Percentiles rank a stretch among this genome's conserved stretches.
These are phyloP conservation scores for Phytophthora pinifolia DNA, from an alignment of 352 stramenopile genomes.

Conservation along the genomic window DNA sequence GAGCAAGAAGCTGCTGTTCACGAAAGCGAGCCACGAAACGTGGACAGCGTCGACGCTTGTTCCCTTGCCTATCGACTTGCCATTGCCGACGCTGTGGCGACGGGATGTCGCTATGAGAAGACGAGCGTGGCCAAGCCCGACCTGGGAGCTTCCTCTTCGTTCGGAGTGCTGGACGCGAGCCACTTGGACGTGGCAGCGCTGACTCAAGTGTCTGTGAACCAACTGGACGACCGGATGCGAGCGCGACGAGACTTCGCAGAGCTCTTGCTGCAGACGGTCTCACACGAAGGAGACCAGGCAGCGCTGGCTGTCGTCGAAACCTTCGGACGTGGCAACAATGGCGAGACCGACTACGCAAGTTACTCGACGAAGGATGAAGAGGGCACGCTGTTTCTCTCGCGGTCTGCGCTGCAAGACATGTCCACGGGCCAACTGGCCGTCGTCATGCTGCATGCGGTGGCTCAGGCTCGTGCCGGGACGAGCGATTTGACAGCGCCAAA, in stretches of 20 bases:
- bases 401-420: slow-evolving; percentile 35
- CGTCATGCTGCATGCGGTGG: slow-evolving; percentile 54
- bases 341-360: slow-evolving; percentile 14
- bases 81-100: slow-evolving; percentile 24
- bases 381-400: slow-evolving; percentile 36
- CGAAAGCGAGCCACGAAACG: background rate
- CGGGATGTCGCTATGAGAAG: slow-evolving; percentile 26
- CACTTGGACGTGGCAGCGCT: slow-evolving; percentile 6
- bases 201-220: background rate
- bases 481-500: slow-evolving; percentile 47
- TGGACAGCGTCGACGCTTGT: background rate
- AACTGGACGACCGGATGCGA: slow-evolving; percentile 33
- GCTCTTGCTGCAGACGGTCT: slow-evolving; percentile 31
- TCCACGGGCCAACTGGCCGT: slow-evolving; percentile 56
- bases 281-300: slow-evolving; percentile 3
- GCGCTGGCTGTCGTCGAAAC: slow-evolving; percentile 9
- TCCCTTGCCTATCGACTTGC: slow-evolving; percentile 18
- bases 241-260: slow-evolving; percentile 34
- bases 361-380: slow-evolving; percentile 4
- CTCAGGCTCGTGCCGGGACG: slow-evolving; percentile 27
- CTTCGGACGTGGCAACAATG: slow-evolving; percentile 14
- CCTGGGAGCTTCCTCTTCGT: slow-evolving; percentile 5
- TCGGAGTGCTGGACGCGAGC: slow-evolving; percentile 22
- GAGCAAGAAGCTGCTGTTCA: background rate
- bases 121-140: slow-evolving; percentile 1